phyloP scores from a whole-genome alignment of 2,329 filamentous ascomycete species.

The Stagonosporopsis tanaceti region DNA sequence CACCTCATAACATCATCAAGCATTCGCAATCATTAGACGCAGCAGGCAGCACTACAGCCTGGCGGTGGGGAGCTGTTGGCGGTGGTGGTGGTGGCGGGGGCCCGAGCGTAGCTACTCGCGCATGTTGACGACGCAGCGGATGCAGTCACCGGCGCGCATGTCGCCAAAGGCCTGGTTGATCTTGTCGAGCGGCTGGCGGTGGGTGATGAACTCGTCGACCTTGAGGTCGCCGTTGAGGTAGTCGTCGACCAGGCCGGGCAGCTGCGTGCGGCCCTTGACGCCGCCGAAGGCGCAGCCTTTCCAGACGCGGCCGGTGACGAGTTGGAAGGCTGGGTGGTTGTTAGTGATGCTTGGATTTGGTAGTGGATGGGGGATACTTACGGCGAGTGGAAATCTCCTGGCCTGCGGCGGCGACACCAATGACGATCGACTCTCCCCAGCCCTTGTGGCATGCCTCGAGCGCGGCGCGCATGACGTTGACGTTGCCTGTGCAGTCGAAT shows the following conservation, averaged over 20 bases:
- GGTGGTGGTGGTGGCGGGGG: slow-evolving; percentile 14
- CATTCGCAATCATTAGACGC: not conserved
- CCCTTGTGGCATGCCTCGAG: slow-evolving; percentile 99
- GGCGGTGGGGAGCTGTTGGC: slow-evolving; percentile 6
- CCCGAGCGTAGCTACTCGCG: slow-evolving; percentile 38
- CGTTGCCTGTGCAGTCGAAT: slow-evolving; percentile 98
- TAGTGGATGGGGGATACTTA: slow-evolving; percentile 60
- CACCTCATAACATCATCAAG: not conserved
- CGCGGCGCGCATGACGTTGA: slow-evolving; percentile 92
- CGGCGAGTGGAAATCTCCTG: slow-evolving; percentile 94
- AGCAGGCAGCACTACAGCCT: not conserved
- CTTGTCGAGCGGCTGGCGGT: slow-evolving; percentile 80
- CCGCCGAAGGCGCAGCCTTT: slow-evolving; percentile 97
- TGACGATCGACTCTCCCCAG: slow-evolving; percentile 97
- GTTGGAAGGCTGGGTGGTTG: slow-evolving; percentile 79
- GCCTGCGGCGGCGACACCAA: slow-evolving; percentile 94
- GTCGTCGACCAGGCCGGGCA: slow-evolving; percentile 85
- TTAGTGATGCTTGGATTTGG: no score
- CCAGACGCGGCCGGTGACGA: slow-evolving; percentile 97
- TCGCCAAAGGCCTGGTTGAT: slow-evolving; percentile 91
- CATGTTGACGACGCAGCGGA: slow-evolving; percentile 87
- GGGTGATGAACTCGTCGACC: slow-evolving; percentile 99
- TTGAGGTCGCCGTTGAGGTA: slow-evolving; percentile 91
- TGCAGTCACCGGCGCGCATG: slow-evolving; percentile 97
- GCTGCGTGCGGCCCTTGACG: slow-evolving; percentile 95